These are phyloP conservation scores for Podaxis sp. DNA, from an alignment of 768 basidiomycete species.

Conservation along the genomic window DNA sequence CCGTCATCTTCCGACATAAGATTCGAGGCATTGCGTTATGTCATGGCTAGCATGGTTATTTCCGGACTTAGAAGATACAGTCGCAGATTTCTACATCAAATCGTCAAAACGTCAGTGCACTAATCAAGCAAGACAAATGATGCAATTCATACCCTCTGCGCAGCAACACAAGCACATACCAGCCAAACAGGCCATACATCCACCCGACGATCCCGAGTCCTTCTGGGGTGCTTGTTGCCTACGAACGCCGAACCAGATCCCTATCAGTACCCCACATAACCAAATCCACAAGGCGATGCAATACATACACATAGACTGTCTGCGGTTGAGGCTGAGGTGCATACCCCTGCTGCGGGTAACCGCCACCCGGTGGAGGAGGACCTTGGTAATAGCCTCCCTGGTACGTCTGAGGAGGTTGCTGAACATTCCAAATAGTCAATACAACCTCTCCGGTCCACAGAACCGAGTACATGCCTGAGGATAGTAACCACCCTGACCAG, in stretches of 20 bases:
- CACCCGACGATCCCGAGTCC: conserved; percentile 37
- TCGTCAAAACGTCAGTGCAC: conserved; percentile 12
- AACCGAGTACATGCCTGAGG: conserved; percentile 41
- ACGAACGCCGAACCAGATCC: conserved; percentile 30
- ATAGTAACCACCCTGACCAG: conserved; percentile 70
- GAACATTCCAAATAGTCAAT: conserved; percentile 12
- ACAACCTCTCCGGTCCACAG: neutral
- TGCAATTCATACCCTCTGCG: conserved; percentile 57
- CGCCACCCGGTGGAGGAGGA: conserved; percentile 40
- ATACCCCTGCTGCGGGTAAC: conserved; percentile 53
- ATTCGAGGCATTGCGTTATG: neutral
- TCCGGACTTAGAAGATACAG: conserved; percentile 53
- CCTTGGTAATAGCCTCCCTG: conserved; percentile 44
- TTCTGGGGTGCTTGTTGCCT: conserved; percentile 50
- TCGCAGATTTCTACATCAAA: conserved; percentile 64
- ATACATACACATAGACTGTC: conserved; percentile 75
- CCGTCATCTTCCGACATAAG: too few relatives aligned
- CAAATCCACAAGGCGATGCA: neutral
- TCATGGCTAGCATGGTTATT: neutral
- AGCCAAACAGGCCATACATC: conserved; percentile 67
- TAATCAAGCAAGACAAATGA: conserved; percentile 15
- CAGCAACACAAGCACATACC: conserved; percentile 67
- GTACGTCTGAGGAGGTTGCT: conserved; percentile 75
- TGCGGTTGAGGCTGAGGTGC: conserved; percentile 58
- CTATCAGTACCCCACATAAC: neutral